Conservation (phyloP, 78 protist genomes). For the Emiliania huxleyi region DNA sequence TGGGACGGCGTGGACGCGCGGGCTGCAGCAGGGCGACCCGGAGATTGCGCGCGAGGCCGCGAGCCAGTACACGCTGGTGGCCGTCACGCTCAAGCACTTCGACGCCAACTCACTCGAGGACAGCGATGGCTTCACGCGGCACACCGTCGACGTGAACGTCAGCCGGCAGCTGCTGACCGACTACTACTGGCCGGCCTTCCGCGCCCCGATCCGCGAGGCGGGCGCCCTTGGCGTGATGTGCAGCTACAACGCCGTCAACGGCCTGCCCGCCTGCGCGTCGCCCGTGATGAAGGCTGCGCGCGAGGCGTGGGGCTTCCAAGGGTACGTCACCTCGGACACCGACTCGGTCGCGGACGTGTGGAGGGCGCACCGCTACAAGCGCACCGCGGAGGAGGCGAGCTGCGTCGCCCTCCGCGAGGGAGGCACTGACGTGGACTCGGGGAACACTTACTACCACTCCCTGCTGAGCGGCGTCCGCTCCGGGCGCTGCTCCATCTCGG, state of each 20-base stretch:
- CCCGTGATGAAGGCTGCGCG: too few species aligned
- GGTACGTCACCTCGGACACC: too few species aligned
- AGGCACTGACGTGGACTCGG: slow-evolving; percentile 19
- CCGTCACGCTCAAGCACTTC: slow-evolving; percentile 31
- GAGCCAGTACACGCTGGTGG: background rate
- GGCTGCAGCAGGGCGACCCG: background rate
- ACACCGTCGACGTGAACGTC: slow-evolving; percentile 5
- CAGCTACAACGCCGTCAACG: slow-evolving; percentile 42
- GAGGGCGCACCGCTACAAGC: too few species aligned
- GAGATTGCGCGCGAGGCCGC: too few species aligned
- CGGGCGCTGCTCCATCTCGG: background rate
- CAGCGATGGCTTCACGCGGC: slow-evolving; percentile 28
- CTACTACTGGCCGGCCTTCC: slow-evolving; percentile 33
- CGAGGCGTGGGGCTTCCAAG: too few species aligned
- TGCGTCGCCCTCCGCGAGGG: slow-evolving; percentile 51
- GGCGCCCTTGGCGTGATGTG: slow-evolving; percentile 42
- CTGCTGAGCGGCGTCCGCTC: background rate
- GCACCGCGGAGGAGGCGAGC: too few species aligned
- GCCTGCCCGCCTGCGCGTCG: slow-evolving; percentile 51
- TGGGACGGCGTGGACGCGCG: background rate
- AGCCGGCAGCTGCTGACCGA: background rate
- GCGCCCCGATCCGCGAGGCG: background rate
- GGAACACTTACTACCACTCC: slow-evolving; percentile 24
- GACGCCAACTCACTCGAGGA: slow-evolving; percentile 36
- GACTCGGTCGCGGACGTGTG: too few species aligned